A percentile compares a stretch with the other conserved stretches of the same genome.
phyloP scores from a whole-genome alignment of 768 basidiomycete genomes.

The Filobasidium floriforme region DNA sequence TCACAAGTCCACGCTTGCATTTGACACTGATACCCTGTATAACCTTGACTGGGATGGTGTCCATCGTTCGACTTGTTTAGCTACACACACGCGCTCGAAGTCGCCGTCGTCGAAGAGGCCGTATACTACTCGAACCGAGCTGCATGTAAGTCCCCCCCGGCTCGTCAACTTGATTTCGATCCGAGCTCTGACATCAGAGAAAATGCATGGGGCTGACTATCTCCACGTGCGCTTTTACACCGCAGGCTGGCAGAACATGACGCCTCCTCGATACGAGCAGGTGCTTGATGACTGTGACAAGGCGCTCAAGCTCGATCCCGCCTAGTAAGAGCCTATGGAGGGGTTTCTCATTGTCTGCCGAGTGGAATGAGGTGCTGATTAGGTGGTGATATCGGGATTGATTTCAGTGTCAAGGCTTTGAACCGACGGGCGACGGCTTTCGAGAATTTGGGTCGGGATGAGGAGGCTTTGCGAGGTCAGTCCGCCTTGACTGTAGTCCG shows the following conservation, averaged over 20 bases:
- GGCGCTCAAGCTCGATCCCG: conserved; percentile 71
- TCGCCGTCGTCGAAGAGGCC: conserved; percentile 57
- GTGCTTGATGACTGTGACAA: conserved; percentile 83
- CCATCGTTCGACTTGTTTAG: conserved; percentile 21
- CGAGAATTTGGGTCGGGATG: conserved; percentile 64
- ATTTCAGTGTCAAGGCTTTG: conserved; percentile 56
- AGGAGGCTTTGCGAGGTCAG: conserved; percentile 60
- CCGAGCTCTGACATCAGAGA: too few species aligned
- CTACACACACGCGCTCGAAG: conserved; percentile 52
- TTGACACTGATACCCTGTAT: too few species aligned
- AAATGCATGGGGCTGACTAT: too few species aligned
- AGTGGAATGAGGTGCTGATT: too few species aligned
- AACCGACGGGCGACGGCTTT: conserved; percentile 81
- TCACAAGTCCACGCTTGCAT: too few species aligned
- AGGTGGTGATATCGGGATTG: neutral
- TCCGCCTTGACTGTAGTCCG: neutral
- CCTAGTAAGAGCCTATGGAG: conserved; percentile 58
- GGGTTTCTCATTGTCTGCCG: too few species aligned
- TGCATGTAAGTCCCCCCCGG: conserved; percentile 59
- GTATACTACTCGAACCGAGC: conserved; percentile 96
- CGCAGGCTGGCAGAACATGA: conserved; percentile 82
- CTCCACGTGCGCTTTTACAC: too few species aligned
- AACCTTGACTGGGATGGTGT: too few species aligned
- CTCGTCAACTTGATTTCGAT: neutral
- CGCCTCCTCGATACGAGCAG: conserved; percentile 69